Evolutionary conservation across 331 rosid species (phyloP).

Genomic region (Malus hybrid): DNA sequence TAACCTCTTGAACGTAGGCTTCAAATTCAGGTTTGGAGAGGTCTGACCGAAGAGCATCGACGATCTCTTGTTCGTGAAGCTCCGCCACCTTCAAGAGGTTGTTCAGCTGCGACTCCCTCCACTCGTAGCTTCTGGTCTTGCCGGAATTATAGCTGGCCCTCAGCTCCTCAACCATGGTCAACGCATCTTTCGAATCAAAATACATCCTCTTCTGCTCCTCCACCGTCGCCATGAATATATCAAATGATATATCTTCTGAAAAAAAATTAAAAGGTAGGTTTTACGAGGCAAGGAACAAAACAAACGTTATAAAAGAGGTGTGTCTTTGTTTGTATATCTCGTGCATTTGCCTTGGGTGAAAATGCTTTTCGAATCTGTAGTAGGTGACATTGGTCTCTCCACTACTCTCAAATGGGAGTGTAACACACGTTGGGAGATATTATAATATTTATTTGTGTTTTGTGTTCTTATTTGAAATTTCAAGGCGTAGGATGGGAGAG

Average conservation of each 20-base stretch:
- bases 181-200: constrained; percentile 27
- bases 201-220: constrained; percentile 1
- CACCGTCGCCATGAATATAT: not conserved
- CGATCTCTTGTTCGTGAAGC: constrained; percentile 31
- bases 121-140: constrained; percentile 48
- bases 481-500: not conserved
- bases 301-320: not conserved
- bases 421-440: not conserved
- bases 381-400: not conserved
- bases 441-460: too few relatives aligned
- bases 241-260: not conserved
- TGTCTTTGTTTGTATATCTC: not conserved
- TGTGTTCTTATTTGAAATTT: too few relatives aligned
- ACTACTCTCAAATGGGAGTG: not conserved
- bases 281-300: not conserved
- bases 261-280: not conserved
- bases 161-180: constrained; percentile 31
- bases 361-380: not conserved
- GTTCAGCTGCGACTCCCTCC: constrained; percentile 65
- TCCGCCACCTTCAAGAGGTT: constrained; percentile 16
- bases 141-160: constrained; percentile 34
- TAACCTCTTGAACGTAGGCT: constrained; percentile 64
- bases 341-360: not conserved
- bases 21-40: constrained; percentile 61
- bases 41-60: constrained; percentile 43